phyloP scores from a whole-genome alignment of 2,329 filamentous ascomycete genomes.

The Pleoardoris graminearum region DNA sequence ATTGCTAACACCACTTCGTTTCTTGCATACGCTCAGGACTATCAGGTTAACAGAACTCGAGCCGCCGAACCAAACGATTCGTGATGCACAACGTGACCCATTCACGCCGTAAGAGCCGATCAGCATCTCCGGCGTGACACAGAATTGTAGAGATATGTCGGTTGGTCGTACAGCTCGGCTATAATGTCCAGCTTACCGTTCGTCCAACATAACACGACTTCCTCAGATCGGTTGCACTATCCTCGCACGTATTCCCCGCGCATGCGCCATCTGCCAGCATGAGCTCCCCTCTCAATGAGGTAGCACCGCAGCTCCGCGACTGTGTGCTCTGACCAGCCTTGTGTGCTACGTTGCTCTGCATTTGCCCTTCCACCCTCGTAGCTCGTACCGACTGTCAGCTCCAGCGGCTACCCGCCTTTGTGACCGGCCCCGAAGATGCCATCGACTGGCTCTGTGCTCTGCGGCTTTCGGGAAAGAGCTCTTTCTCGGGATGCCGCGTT shows the following conservation, averaged over 20 bases:
- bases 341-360: slow-evolving; percentile 1
- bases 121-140: slow-evolving; percentile 9
- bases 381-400: slow-evolving; percentile 7
- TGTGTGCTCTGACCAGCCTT: slow-evolving; percentile 4
- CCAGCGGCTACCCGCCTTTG: slow-evolving; percentile 13
- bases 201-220: slow-evolving; percentile 25
- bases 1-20: no score
- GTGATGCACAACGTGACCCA: no score
- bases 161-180: slow-evolving; percentile 16
- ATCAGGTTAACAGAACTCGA: no score
- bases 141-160: slow-evolving; percentile 12
- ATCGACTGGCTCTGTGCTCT: slow-evolving; percentile 1
- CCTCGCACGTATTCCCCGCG: slow-evolving; percentile 22
- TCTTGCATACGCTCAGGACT: no score
- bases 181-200: slow-evolving; percentile 8
- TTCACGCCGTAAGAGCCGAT: slow-evolving; percentile 17
- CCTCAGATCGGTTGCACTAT: slow-evolving; percentile 8
- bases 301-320: no score
- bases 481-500: slow-evolving; percentile 4
- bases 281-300: slow-evolving; percentile 15
- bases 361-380: slow-evolving; percentile 10
- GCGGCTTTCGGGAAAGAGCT: slow-evolving; percentile 3
- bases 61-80: no score
- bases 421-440: slow-evolving; percentile 5
- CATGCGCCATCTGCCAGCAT: slow-evolving; percentile 31